Evolutionary conservation across 768 basidiomycete species (phyloP), one percentile per base, ranked within the genome.

Genomic region (Amanita molliuscula): DNA sequence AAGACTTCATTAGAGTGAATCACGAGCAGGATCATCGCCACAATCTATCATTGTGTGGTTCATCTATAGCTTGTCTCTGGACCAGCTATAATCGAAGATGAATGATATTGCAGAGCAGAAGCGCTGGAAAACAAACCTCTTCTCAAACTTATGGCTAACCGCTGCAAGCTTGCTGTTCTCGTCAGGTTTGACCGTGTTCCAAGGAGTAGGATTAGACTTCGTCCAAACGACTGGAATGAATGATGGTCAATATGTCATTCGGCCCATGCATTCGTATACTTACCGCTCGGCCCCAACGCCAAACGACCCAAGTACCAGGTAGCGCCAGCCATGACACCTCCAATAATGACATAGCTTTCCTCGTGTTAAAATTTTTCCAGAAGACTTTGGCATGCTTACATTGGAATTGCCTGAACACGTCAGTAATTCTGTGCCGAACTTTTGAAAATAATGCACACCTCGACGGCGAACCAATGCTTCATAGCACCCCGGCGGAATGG

Each of bases 141-240:
- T 84, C 6, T 82, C 75, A 57, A 90, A 88, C 57, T 78, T 82
- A 62, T 84, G 81, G 69, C 82, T 80, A 34, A 87, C 76, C 38
- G 74, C 63, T 61, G 80, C 58, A 53, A 91, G 38, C 68, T 91
- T 91, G 47, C 76, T 86, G 55, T 78, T 78, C 66, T 92, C 81
- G 59, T 83, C 73, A 34, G 75, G 81, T 62, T 86, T 74, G 62
- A 92, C 76, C 50, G 78, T 74, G 67, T 88, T 88, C 87, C 88
- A 93, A n/a, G 91, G 91, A 18, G 81, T 82, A 31, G 89, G 89
- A 74, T 94, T 93, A 63, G 40, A 76, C 58, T 76, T 77, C 49
- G 75, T 75, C 76, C 77, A 77, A 55, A 76, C 60, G 45, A 76
- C 77, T 77, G 49, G n/a, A 47, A 21, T 36, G 28, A n/a, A 20